Evolutionary conservation across 2,329 filamentous ascomycete species (phyloP).

Genomic region (Didymella sp.): DNA sequence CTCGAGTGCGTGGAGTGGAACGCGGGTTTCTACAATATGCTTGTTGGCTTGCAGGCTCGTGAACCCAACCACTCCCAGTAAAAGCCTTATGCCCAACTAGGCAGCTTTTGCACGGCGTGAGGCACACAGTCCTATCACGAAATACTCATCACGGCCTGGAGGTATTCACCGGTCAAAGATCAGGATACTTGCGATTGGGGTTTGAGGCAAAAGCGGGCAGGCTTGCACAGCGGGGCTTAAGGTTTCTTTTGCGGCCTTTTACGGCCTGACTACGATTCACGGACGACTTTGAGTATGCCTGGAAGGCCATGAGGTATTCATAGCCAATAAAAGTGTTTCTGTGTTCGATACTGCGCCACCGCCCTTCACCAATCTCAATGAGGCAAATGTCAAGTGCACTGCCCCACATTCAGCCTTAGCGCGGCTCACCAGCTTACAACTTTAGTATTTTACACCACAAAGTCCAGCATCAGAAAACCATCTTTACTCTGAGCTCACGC

Average conservation of each 20-base stretch:
- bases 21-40: constrained; percentile 51
- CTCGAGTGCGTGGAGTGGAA: constrained; percentile 54
- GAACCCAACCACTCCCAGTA: background rate
- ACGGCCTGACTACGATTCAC: background rate
- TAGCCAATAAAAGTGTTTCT: constrained; percentile 2
- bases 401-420: constrained; percentile 5
- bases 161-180: no score
- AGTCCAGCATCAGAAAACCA: background rate
- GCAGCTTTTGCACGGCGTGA: background rate
- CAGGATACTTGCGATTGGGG: background rate
- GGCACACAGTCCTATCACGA: background rate
- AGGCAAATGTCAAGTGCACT: constrained; percentile 4
- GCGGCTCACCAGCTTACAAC: background rate
- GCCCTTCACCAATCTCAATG: background rate
- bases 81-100: background rate
- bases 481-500: no score
- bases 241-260: background rate
- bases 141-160: no score
- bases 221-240: background rate
- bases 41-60: constrained; percentile 41
- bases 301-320: background rate
- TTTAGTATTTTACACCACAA: background rate
- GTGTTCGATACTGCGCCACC: background rate
- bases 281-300: no score
- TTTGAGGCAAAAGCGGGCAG: background rate